Conservation (phyloP, 2,329 filamentous ascomycete species). For the Ophiocordyceps camponoti-saundersi region DNA sequence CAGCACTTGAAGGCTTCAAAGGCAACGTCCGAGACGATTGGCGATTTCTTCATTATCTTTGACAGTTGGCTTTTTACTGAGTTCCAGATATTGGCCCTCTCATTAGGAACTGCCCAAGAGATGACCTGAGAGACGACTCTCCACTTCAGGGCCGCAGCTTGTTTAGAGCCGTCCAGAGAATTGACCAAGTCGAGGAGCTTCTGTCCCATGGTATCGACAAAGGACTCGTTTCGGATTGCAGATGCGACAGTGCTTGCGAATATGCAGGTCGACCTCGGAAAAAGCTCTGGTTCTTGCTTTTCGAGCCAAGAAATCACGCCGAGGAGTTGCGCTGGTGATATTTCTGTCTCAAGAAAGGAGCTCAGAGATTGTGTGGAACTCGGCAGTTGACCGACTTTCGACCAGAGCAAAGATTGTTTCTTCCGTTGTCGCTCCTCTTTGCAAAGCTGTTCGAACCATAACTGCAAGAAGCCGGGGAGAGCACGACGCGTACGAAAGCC, state of each 20-base stretch:
- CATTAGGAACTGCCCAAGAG: conserved; percentile 15
- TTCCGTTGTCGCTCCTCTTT: conserved; percentile 14
- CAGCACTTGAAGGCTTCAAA: conserved; percentile 24
- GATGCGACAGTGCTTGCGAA: conserved; percentile 25
- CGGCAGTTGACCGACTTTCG: conserved; percentile 8
- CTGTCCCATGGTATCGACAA: conserved; percentile 22
- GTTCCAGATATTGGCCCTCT: conserved; percentile 15
- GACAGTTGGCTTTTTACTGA: conserved; percentile 14
- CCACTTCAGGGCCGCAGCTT: conserved; percentile 21
- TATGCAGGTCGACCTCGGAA: conserved; percentile 18
- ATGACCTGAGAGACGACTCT: conserved; percentile 18
- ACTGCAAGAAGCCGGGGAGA: conserved; percentile 25
- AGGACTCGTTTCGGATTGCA: conserved; percentile 23
- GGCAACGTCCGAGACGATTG: conserved; percentile 16
- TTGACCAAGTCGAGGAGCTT: conserved; percentile 19
- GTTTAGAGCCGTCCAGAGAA: conserved; percentile 12
- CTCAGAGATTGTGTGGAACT: conserved; percentile 6
- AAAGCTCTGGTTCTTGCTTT: conserved; percentile 13
- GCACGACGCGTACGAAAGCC: conserved; percentile 27
- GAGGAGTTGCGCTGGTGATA: conserved; percentile 26
- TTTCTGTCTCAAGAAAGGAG: conserved; percentile 21
- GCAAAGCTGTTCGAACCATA: conserved; percentile 27
- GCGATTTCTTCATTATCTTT: conserved; percentile 14
- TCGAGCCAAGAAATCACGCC: conserved; percentile 26
- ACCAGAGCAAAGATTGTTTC: conserved; percentile 15